phyloP scores from a whole-genome alignment of 1,284 basidiomycete genomes.

The Rhizoctonia solani region DNA sequence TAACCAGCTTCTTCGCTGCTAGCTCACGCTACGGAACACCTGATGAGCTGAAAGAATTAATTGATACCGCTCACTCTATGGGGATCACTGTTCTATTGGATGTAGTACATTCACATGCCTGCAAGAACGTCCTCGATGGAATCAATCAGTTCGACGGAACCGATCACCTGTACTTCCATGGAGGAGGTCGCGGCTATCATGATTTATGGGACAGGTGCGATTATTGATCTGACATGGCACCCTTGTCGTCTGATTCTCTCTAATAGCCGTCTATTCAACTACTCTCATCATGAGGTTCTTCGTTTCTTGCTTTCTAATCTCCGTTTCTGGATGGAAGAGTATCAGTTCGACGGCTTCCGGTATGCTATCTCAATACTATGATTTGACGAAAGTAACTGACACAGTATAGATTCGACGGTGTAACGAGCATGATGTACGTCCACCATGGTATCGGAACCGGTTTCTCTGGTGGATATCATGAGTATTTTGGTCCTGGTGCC shows the following conservation, averaged over 20 bases:
- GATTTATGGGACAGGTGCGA: conserved; percentile 85
- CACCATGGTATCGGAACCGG: conserved; percentile 98
- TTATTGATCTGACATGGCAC: not conserved
- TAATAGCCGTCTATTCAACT: conserved; percentile 86
- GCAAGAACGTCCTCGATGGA: conserved; percentile 96
- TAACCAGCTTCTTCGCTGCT: conserved; percentile 97
- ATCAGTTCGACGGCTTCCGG: conserved; percentile 94
- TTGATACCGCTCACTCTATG: conserved; percentile 93
- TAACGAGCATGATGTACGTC: conserved; percentile 98
- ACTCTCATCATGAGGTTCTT: conserved; percentile 90
- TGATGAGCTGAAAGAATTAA: conserved; percentile 92
- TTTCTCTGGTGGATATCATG: conserved; percentile 96
- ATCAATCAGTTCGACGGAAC: conserved; percentile 95
- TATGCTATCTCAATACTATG: not conserved
- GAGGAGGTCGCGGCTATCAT: conserved; percentile 85
- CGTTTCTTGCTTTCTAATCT: conserved; percentile 95
- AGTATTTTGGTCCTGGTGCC: conserved; percentile 88
- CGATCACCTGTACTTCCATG: conserved; percentile 97
- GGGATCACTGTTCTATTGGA: conserved; percentile 93
- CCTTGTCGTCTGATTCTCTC: not conserved
- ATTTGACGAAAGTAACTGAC: not conserved
- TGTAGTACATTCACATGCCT: conserved; percentile 97
- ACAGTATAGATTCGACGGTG: conserved; percentile 76
- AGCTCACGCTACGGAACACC: conserved; percentile 93
- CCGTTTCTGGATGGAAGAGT: conserved; percentile 94